Conservation (phyloP, 306 rosid genomes). For the Neltuma alba region DNA sequence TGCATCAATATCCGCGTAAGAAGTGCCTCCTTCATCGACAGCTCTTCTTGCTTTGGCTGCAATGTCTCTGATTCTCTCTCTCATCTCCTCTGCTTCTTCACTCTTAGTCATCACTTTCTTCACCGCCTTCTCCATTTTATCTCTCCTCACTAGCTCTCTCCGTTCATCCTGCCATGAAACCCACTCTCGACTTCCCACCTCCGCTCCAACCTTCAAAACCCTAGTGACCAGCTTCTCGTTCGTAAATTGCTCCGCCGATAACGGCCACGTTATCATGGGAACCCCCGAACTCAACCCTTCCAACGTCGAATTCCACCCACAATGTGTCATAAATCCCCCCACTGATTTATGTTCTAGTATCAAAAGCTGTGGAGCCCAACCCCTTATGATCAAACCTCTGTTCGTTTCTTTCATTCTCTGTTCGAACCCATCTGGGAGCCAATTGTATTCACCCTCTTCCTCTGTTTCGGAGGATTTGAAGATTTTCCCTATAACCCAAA, state of each 20-base stretch:
- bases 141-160: slow-evolving; percentile 46
- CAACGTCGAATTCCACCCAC: slow-evolving; percentile 80
- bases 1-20: slow-evolving; percentile 38
- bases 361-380: slow-evolving; percentile 74
- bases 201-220: slow-evolving; percentile 56
- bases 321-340: slow-evolving; percentile 75
- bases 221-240: slow-evolving; percentile 68
- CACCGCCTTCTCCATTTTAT: slow-evolving; percentile 56
- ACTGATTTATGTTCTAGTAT: slow-evolving; percentile 58
- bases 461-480: slow-evolving; percentile 12
- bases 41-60: slow-evolving; percentile 52
- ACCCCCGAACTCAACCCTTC: slow-evolving; percentile 62
- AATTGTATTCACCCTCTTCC: slow-evolving; percentile 13
- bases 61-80: slow-evolving; percentile 41
- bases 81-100: slow-evolving; percentile 53
- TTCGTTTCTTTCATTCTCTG: slow-evolving; percentile 45
- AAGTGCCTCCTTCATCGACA: slow-evolving; percentile 52
- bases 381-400: slow-evolving; percentile 62
- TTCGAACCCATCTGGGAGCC: slow-evolving; percentile 51
- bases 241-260: slow-evolving; percentile 69
- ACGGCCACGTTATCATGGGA: slow-evolving; percentile 76
- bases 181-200: slow-evolving; percentile 74
- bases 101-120: slow-evolving; percentile 53
- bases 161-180: slow-evolving; percentile 28
- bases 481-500: slow-evolving; percentile 69